Evolutionary conservation across 306 rosid genomes (phyloP).

Genomic region (Prunus padus): DNA sequence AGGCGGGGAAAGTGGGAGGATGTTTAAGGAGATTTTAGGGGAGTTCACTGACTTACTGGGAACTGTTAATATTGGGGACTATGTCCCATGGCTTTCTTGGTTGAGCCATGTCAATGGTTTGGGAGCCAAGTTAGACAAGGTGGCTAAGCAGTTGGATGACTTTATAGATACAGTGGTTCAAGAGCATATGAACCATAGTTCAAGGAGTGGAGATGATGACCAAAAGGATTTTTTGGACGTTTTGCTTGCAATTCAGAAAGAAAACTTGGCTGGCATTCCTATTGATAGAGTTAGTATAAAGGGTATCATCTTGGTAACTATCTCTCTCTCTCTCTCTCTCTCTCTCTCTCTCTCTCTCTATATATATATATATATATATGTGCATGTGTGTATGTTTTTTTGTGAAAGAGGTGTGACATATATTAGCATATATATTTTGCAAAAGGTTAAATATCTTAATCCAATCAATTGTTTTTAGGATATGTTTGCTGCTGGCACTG

Average conservation of each 20-base stretch:
- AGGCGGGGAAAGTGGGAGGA: conserved; percentile 23
- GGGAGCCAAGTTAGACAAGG: conserved; percentile 28
- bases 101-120: conserved; percentile 37
- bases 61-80: conserved; percentile 36
- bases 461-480: background rate
- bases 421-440: no score
- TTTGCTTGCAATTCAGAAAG: conserved; percentile 40
- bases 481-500: conserved; percentile 17
- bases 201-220: background rate
- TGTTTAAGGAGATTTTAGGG: conserved; percentile 25
- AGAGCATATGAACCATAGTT: conserved; percentile 30
- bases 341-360: background rate
- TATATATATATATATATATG: no score
- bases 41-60: conserved; percentile 40
- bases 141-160: conserved; percentile 42
- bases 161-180: conserved; percentile 44
- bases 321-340: background rate
- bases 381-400: no score
- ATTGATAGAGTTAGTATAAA: conserved; percentile 34
- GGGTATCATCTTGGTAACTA: conserved; percentile 46
- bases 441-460: background rate
- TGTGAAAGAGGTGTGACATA: no score
- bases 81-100: conserved; percentile 57
- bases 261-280: conserved; percentile 34
- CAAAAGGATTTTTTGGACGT: conserved; percentile 47